Evolutionary conservation across 129 eudicot genomes (phyloP), one percentile per base, ranked within the genome.

Genomic region (Logfia minima): DNA sequence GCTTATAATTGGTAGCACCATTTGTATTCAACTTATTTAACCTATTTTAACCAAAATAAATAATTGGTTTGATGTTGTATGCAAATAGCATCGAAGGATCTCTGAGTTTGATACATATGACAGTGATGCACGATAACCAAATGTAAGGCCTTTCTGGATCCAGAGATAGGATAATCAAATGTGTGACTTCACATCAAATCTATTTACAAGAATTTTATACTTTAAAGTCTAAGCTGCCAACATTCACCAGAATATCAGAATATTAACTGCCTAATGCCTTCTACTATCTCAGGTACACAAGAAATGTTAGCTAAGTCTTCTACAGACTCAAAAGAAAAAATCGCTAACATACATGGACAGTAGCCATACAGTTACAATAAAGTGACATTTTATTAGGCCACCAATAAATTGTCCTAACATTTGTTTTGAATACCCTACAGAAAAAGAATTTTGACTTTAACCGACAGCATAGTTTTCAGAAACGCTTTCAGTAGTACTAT

Each of bases 321-420:
- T 56, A 60, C 48, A 37, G 9, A 37, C 45, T 28, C 17, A 14
- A 13, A 59, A 37, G 17, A 31, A 58, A 68, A 39, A 8, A 65
- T 39, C 51, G 2, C 43, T 4, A 35, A 26, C 19, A 68, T 78
- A 45, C 77, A 29, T 19, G n/a, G 26, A 39, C 70, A 28, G 58
- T 3, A 68, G 37, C 71, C 11, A 43, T 65, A 65, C 51, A 13
- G 24, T 56, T 58, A 19, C 26, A 7, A 24, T 34, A 31, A 61
- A 79, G 24, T n/a, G 4, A 31, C 39, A 71, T 31, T 59, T 19
- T 8, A 71, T 71, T 8, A 13, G 35, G 41, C 51, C 66, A 41
- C 76, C 70, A 11, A 78, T 11, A 60, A 14, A 51, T 61, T 52
- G 55, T 53, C 43, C 75, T 58, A 70, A 78, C 37, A 74, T 62